Base-by-base conservation (phyloP, 192 early-diverging fungal species). In the Rhizoclosmatium sp. region DNA sequence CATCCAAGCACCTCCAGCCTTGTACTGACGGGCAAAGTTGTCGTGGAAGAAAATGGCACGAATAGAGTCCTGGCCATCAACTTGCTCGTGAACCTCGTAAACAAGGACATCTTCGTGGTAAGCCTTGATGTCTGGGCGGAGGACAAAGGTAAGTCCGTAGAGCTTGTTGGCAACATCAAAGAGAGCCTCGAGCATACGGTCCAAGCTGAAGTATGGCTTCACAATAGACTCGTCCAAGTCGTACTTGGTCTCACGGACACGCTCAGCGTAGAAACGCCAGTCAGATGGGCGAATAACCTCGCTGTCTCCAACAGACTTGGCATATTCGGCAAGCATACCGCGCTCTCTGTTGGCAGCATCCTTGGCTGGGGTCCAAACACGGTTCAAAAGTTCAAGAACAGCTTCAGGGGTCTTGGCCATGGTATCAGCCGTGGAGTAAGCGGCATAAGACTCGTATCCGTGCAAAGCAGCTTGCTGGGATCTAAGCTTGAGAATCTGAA, bases 21-120 rank as follows among this genome's bases (percentile, higher is more conserved):
- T 64, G 61, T 64, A 64, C 61, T 64, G 61, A 40, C 61, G 61
- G 7, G 61, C 61, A 64, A 64, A 64, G 61, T 64, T 64, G 61
- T 64, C 61, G 61, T 64, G 61, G 10, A 64, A 21, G 61, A 64
- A 64, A 40, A 64, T 64, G 9, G 61, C 61, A 21, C 61, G 61
- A 21, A 64, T 64, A 64, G 61, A 16, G 21, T 64, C 61, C 1
- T 64, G 61, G 61, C 61, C 61, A 40, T 64, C 61, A 23, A 64
- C 61, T 64, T 64, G 10, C 21, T 64, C 61, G 21, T 64, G 61
- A 0, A 64, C 61, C 21, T 64, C 61, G 21, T 64, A 64, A 40
- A 64, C 61, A 23, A 64, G 14, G 21, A 64, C 61, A 40, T 64
- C 61, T 64, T 64, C 61, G 21, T 64, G 61, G 61, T 64, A 64